phyloP scores from a whole-genome alignment of 495 filamentous ascomycete species.

The Neurospora sp. region DNA sequence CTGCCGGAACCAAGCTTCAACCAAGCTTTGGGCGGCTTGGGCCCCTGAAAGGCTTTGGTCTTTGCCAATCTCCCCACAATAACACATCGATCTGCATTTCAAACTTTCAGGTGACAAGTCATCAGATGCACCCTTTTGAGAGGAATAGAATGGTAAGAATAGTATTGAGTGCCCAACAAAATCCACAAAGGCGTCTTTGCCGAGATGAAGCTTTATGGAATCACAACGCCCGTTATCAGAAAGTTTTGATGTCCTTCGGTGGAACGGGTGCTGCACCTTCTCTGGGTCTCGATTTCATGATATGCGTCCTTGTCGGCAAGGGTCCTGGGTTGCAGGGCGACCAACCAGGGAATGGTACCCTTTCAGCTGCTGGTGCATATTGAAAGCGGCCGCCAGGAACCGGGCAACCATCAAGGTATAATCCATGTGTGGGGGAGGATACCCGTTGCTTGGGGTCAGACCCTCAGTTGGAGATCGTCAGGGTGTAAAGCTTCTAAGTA shows the following conservation, averaged over 20 bases:
- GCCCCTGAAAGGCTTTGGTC: neutral
- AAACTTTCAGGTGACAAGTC: neutral
- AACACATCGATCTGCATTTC: neutral
- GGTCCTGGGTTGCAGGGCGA: neutral
- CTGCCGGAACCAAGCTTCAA: neutral
- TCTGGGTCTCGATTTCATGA: neutral
- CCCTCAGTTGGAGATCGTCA: neutral
- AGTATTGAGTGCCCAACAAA: neutral
- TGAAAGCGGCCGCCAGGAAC: neutral
- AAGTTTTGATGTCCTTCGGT: neutral
- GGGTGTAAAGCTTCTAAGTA: neutral
- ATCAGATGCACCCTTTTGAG: neutral
- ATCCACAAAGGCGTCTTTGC: neutral
- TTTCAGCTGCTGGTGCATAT: neutral
- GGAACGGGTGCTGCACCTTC: neutral
- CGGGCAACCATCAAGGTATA: neutral
- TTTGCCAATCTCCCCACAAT: neutral
- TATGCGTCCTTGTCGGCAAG: neutral
- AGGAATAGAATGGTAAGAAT: neutral
- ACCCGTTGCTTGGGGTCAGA: neutral
- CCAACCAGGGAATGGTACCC: neutral
- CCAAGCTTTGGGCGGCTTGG: neutral
- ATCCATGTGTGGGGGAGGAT: neutral
- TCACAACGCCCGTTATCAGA: neutral
- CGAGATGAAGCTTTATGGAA: neutral